Conservation (phyloP, 1,284 basidiomycete species). For the Trichosporon ovoides region DNA sequence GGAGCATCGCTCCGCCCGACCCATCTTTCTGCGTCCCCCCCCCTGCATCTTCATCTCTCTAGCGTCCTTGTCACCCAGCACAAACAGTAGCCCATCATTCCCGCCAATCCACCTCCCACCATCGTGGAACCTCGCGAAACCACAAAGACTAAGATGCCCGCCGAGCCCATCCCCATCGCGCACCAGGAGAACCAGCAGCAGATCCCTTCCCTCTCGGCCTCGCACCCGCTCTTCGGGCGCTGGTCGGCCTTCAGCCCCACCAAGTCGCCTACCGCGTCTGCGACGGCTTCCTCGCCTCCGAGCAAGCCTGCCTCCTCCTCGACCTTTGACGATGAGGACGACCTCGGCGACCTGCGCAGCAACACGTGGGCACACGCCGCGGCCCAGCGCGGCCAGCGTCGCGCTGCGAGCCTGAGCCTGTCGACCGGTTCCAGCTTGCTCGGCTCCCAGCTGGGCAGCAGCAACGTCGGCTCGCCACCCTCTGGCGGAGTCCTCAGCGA, state of each 20-base stretch:
- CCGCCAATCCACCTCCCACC: not conserved
- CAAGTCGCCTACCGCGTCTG: not conserved
- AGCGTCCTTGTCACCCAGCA: not conserved
- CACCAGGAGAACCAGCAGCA: not conserved
- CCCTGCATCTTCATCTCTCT: not conserved
- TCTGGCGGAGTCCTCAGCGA: constrained; percentile 30
- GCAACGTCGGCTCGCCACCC: constrained; percentile 8
- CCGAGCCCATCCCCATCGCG: constrained; percentile 3
- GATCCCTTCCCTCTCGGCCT: not conserved
- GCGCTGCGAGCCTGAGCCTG: constrained; percentile 34
- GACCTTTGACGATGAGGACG: constrained; percentile 9
- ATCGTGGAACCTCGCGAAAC: not conserved
- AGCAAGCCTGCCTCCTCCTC: not conserved
- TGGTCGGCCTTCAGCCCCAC: not conserved
- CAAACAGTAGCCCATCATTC: constrained; percentile 1
- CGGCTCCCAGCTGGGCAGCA: constrained; percentile 2
- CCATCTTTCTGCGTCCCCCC: not conserved
- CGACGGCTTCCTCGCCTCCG: not conserved
- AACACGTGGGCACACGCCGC: constrained; percentile 29
- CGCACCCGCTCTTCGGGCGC: not conserved
- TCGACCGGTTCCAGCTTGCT: constrained; percentile 13
- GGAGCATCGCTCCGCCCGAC: not conserved
- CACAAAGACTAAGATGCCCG: not conserved
- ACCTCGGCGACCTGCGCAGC: constrained; percentile 29
- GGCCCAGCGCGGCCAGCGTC: constrained; percentile 20